A percentile compares a stretch with the other conserved stretches of the same genome.
phyloP scores from a whole-genome alignment of 1,284 basidiomycete species.

The Porogramme epimiltina region DNA sequence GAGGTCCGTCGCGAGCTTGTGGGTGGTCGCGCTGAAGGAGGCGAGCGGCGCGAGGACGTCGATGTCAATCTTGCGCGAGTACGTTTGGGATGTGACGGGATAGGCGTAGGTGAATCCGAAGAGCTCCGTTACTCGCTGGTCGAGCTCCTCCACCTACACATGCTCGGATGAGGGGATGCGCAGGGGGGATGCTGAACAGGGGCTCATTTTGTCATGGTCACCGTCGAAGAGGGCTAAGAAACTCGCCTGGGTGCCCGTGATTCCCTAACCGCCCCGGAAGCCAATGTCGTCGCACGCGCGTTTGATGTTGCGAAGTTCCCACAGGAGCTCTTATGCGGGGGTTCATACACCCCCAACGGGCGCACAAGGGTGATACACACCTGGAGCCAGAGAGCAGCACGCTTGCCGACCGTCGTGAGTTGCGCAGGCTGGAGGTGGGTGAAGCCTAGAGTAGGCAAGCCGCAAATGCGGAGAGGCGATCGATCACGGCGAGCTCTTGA shows the following conservation, averaged over 20 bases:
- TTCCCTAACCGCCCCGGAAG: constrained; percentile 98
- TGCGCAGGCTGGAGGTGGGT: constrained; percentile 99
- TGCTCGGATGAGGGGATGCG: no score
- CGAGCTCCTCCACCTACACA: constrained; percentile 88
- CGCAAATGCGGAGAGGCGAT: constrained; percentile 83
- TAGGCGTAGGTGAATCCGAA: constrained; percentile 94
- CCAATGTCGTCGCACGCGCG: constrained; percentile 93
- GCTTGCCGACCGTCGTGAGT: constrained; percentile 98
- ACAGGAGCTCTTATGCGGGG: constrained; percentile 77
- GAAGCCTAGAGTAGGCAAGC: constrained; percentile 90
- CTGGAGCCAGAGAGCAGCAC: constrained; percentile 97
- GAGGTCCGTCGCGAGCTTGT: constrained; percentile 98
- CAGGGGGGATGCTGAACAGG: neutral
- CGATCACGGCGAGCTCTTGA: constrained; percentile 89
- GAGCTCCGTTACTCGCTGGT: constrained; percentile 86
- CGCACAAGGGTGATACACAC: constrained; percentile 42
- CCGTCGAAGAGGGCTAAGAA: constrained; percentile 96
- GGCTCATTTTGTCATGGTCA: constrained; percentile 82
- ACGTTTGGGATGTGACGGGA: constrained; percentile 98
- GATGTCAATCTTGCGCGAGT: constrained; percentile 96
- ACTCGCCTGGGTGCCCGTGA: constrained; percentile 97
- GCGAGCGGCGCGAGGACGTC: constrained; percentile 91
- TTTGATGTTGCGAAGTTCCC: constrained; percentile 95
- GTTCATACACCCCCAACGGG: neutral
- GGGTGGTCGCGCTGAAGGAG: constrained; percentile 92